Evolutionary conservation across 225 moss, liverwort and hornwort species (phyloP).

Genomic region (Pseudisothecium myosuroides): DNA sequence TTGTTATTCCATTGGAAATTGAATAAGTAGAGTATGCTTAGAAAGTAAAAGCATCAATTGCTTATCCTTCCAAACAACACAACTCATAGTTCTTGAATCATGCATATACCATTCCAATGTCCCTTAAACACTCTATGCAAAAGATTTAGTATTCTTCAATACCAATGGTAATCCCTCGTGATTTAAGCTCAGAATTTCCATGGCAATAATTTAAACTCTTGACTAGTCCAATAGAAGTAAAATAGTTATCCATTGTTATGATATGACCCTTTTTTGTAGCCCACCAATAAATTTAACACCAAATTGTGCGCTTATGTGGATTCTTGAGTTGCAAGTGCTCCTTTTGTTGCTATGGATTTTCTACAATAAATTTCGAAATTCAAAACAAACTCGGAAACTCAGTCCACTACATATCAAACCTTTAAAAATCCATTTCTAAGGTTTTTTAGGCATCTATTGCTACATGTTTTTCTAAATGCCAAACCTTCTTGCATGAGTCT

Average conservation of each 20-base stretch:
- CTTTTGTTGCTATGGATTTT: not conserved
- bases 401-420: accelerated
- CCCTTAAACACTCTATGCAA: accelerated
- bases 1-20: accelerated
- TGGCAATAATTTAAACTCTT: not conserved
- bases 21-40: accelerated
- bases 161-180: not conserved
- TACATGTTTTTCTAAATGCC: not conserved
- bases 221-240: not conserved
- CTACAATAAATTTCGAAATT: not conserved
- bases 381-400: not conserved
- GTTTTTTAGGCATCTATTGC: not conserved
- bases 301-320: accelerated
- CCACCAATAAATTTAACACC: not conserved
- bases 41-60: accelerated
- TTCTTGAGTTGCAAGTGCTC: accelerated
- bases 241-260: not conserved
- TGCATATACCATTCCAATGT: not conserved
- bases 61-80: not conserved
- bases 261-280: accelerated
- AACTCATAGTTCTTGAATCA: not conserved
- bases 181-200: accelerated
- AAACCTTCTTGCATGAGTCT: not conserved
- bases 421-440: accelerated
- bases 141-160: not conserved